Conservation (phyloP, 768 basidiomycete species). For the Nevesoporus exiguus region DNA sequence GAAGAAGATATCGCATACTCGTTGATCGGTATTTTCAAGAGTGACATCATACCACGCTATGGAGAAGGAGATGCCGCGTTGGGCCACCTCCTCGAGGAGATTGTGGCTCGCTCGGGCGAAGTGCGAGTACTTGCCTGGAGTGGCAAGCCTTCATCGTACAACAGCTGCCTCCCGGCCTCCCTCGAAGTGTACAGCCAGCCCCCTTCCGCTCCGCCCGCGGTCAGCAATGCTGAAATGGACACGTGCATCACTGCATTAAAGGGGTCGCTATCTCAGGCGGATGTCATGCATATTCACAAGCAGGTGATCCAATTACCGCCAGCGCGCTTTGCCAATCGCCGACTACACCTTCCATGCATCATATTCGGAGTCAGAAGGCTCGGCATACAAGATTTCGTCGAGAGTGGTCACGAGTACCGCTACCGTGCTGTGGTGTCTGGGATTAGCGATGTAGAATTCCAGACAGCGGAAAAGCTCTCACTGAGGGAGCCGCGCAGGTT, state of each 20-base stretch:
- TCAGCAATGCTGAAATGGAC: not conserved
- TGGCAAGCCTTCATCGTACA: not conserved
- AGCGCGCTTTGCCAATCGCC: not conserved
- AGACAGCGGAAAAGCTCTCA: not conserved
- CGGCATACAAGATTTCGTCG: not conserved
- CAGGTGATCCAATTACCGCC: not conserved
- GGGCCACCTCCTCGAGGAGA: not conserved
- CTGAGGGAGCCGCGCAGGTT: not conserved
- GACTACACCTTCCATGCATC: constrained; percentile 12
- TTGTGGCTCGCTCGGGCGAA: not conserved
- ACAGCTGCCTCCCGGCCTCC: not conserved
- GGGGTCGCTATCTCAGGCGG: not conserved
- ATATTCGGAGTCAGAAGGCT: constrained; percentile 4
- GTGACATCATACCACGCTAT: not conserved
- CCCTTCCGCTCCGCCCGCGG: not conserved
- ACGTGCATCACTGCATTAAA: not conserved
- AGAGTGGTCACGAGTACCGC: not conserved
- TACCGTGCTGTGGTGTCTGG: constrained; percentile 5
- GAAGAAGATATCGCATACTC: not conserved
- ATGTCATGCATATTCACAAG: not conserved
- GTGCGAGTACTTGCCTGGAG: not conserved
- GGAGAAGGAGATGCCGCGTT: not conserved
- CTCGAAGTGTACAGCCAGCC: not conserved
- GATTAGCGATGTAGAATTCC: constrained; percentile 5
- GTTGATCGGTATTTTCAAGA: not conserved